These are phyloP conservation scores for Macrophomina phaseolina DNA, from an alignment of 2,329 filamentous ascomycete genomes.

Conservation along the genomic window DNA sequence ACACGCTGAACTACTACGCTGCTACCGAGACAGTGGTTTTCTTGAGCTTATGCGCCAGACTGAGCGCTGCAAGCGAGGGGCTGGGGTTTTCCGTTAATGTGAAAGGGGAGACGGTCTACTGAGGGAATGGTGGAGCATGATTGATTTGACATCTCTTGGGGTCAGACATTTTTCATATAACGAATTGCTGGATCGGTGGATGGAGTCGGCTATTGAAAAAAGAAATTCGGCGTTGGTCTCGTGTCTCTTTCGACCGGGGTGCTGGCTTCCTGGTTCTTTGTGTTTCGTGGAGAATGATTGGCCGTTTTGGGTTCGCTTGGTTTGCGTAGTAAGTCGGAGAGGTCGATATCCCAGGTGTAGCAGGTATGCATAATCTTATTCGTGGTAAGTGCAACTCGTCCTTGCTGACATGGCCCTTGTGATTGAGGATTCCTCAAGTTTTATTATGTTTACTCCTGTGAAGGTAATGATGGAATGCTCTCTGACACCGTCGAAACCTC, in stretches of 20 bases:
- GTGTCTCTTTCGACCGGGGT: not conserved
- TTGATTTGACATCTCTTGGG: not conserved
- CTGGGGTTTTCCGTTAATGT: conserved; percentile 23
- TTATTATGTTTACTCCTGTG: too few relatives aligned
- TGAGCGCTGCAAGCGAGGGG: conserved; percentile 69
- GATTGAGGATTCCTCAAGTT: too few relatives aligned
- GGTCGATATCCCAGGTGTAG: too few relatives aligned
- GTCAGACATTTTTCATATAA: not conserved
- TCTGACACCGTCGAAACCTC: too few relatives aligned
- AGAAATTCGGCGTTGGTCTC: conserved; percentile 1
- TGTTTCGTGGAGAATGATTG: too few relatives aligned
- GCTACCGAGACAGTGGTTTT: conserved; percentile 96
- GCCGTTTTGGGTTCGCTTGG: too few relatives aligned
- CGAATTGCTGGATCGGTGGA: not conserved
- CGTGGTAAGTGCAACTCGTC: too few relatives aligned
- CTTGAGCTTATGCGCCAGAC: conserved; percentile 80
- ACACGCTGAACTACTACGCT: conserved; percentile 95
- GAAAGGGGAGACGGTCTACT: conserved; percentile 18
- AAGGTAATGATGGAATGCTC: too few relatives aligned
- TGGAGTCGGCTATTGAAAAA: not conserved
- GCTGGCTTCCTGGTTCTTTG: not conserved
- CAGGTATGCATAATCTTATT: not conserved
- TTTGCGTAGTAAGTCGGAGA: too few relatives aligned
- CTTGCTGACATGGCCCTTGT: too few relatives aligned
- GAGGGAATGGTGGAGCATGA: not conserved